A percentile compares a stretch with the other conserved stretches of the same genome.
phyloP scores from a whole-genome alignment of 805 yeast genomes.

The Wickerhamia fluorescens region DNA sequence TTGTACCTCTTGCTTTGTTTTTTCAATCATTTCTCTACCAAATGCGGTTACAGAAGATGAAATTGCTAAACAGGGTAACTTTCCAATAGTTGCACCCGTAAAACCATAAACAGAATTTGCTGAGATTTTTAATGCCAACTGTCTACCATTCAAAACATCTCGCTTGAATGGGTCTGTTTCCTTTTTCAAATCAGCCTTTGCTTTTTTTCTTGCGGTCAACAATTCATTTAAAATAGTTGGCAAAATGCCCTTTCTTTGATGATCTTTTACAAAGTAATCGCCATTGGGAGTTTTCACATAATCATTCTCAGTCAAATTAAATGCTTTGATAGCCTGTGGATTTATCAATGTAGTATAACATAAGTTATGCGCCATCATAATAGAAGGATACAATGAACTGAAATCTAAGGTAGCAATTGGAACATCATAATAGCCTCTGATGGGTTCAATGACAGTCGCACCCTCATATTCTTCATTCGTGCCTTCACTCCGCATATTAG shows the following conservation, averaged over 20 bases:
- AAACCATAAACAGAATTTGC: constrained; percentile 99
- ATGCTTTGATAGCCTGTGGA: constrained; percentile 57
- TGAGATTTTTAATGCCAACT: constrained; percentile 89
- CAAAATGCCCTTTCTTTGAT: constrained; percentile 71
- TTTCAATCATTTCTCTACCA: constrained; percentile 95
- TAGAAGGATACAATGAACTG: constrained; percentile 94
- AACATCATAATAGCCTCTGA: constrained; percentile 89
- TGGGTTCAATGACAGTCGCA: constrained; percentile 97
- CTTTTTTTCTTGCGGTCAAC: constrained; percentile 85
- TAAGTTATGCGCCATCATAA: constrained; percentile 97
- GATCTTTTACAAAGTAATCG: constrained; percentile 74
- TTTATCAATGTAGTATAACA: constrained; percentile 88
- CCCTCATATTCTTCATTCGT: constrained; percentile 93
- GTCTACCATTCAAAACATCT: constrained; percentile 95
- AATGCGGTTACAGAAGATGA: constrained; percentile 93
- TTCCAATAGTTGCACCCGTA: constrained; percentile 98
- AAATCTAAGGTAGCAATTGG: constrained; percentile 98
- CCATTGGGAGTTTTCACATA: constrained; percentile 87
- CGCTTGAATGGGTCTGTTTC: constrained; percentile 93
- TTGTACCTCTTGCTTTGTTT: constrained; percentile 82
- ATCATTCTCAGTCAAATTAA: constrained; percentile 61
- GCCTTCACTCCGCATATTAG: constrained; percentile 80
- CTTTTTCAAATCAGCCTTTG: constrained; percentile 80
- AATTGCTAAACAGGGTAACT: constrained; percentile 91
- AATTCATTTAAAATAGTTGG: constrained; percentile 90